Evolutionary conservation across 768 basidiomycete species (phyloP), one percentile per base, ranked within the genome.

Genomic region (Podaxis carcinomalis): DNA sequence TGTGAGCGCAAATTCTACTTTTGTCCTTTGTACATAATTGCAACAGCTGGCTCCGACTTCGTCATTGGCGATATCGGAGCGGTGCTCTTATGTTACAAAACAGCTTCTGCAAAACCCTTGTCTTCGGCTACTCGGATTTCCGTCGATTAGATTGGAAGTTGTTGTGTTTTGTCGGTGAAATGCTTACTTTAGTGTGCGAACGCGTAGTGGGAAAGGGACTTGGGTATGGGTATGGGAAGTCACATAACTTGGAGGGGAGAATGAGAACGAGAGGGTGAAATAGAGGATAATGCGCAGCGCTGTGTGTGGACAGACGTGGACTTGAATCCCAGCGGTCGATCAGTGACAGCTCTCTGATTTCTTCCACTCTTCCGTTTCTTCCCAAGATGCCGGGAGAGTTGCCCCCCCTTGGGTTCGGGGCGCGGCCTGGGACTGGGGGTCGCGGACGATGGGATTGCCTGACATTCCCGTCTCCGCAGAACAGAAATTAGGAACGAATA

Each of bases 381-480:
- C 54, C 54, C 54, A 56, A 27, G 39, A 42, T 42, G 54, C 54
- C 54, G 54, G 54, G 39, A 23, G 39, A 36, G 39, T 44, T n/a
- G n/a, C n/a, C n/a, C n/a, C n/a, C n/a, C 54, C 54, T 42, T 56
- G 54, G 54, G 54, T 56, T 56, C 54, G 54, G 54, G 39, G 6
- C 54, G 35, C 35, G 54, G 39, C 25, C 52, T 54, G 23, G 21
- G 52, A 49, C 47, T 25, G 14, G 6, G 36, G 40, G 35, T 23
- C 28, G 19, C 4, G 52, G 11, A 37, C 35, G 52, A n/a, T 54
- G 52, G n/a, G 23, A 39, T 21, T 54, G 21, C 23, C 36, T 11
- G 52, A 44, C 42, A 44, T 16, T 44, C 25, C 21, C 47, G 7
- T 23, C 47, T 25, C 21, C 23, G 47, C 47, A 5, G 25, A 11